Base-by-base conservation (phyloP, 106 monocot genomes). In the Platanthera guangdongensis region DNA sequence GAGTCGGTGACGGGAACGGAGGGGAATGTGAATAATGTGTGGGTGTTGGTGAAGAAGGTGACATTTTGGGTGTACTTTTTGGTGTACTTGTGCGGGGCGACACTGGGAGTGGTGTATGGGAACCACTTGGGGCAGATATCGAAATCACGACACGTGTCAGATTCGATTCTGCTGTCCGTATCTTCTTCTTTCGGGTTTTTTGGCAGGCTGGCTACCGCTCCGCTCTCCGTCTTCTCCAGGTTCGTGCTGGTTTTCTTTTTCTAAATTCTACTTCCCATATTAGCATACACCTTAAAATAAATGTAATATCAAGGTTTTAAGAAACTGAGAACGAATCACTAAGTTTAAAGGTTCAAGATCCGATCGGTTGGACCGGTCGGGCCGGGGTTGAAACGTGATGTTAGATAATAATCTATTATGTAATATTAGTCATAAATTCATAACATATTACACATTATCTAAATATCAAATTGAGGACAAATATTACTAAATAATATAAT, bases 181-280 rank as follows among this genome's bases (percentile, higher is more conserved):
- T 84, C 71, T 46, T 84, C 83, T 0, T 46, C 83, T 21, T 84
- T 84, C 64, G 72, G 80, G 47, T 84, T 84, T 57, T 79, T 80
- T 47, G 83, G 83, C 6, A 79, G 47, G 21, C 69, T 84, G 2
- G 39, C 49, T 0, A 50, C 79, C 0, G 59, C 83, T 1, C 79
- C 79, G 0, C 15, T 71, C 45, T 76, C 68, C 2, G 18, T 55
- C 14, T 79, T 72, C 18, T 60, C 72, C 21, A 57, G 71, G 78
- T 77, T n/a, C 21, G 79, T 50, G 39, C 39, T 19, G 6, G 3
- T 55, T 13, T 12, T 9, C 52, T 53, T 53, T 53, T 53, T 2
- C 9, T 53, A 53, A 53, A 53, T 39, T 39, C 39, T 39, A 0
- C 39, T 39, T 39, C 25, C 25, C 25, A 25, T 0, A 25, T 25